A percentile compares a stretch with the other conserved stretches of the same genome.
Evolutionary conservation across 1,284 basidiomycete species (phyloP).

Genomic region (Apiotrichum mycotoxinovorans): DNA sequence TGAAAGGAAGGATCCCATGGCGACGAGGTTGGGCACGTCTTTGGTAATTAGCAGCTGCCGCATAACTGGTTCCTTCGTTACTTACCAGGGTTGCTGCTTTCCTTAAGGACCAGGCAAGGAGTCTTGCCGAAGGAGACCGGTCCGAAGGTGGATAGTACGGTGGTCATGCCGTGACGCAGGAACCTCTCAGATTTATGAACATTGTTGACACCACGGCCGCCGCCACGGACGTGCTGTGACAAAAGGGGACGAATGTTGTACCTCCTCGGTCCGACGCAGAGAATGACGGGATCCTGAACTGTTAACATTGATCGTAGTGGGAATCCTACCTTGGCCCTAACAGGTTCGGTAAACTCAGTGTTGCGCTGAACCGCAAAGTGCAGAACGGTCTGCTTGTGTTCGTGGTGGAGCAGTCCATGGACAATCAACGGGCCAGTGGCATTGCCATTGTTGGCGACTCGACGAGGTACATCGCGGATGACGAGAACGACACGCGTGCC

Average conservation of each 20-base stretch:
- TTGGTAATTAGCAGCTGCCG: not conserved
- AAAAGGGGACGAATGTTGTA: conserved; percentile 81
- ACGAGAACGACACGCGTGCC: conserved; percentile 74
- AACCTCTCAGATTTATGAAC: conserved; percentile 98
- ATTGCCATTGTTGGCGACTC: conserved; percentile 48
- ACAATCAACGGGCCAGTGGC: conserved; percentile 61
- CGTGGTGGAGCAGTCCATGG: conserved; percentile 85
- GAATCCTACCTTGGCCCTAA: conserved; percentile 75
- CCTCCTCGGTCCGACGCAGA: conserved; percentile 85
- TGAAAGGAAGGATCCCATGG: conserved; percentile 81
- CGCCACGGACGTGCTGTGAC: conserved; percentile 85
- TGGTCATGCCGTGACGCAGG: conserved; percentile 73
- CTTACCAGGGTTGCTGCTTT: not conserved
- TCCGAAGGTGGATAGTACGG: conserved; percentile 80
- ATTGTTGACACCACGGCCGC: conserved; percentile 87
- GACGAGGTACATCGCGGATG: conserved; percentile 65
- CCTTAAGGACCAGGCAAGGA: conserved; percentile 57
- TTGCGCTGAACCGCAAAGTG: conserved; percentile 94
- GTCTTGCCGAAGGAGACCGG: conserved; percentile 86
- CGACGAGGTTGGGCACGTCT: conserved; percentile 77
- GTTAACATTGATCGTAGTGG: not conserved
- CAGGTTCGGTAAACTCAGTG: conserved; percentile 84
- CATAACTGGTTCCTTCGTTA: not conserved
- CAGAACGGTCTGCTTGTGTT: conserved; percentile 91
- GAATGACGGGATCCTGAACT: conserved; percentile 73